phyloP scores from a whole-genome alignment of 1,139 yeast genomes.

The Taiozyma sp. region DNA sequence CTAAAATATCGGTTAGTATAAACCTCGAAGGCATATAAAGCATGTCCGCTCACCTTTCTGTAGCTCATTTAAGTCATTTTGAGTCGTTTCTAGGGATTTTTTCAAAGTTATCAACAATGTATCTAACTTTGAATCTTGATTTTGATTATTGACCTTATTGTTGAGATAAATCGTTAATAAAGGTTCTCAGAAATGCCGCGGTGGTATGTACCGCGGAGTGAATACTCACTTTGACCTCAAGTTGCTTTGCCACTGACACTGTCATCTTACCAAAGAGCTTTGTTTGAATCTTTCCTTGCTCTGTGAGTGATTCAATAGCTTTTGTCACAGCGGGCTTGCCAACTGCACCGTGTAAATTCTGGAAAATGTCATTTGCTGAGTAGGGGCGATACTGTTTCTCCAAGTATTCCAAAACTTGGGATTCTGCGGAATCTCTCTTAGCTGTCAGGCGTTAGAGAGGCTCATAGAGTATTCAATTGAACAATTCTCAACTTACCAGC shows the following conservation, averaged over 20 bases:
- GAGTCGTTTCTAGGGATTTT: slow-evolving; percentile 1
- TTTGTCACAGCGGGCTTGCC: slow-evolving; percentile 27
- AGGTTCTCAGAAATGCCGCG: background rate
- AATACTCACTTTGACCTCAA: slow-evolving; percentile 8
- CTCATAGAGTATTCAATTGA: background rate
- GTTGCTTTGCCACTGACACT: slow-evolving; percentile 31
- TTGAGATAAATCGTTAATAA: background rate
- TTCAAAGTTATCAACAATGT: slow-evolving; percentile 2
- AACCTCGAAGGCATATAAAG: background rate
- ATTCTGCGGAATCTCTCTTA: background rate
- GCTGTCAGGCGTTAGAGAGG: background rate
- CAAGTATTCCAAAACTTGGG: slow-evolving; percentile 28
- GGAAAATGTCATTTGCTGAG: slow-evolving; percentile 32
- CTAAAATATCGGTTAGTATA: background rate
- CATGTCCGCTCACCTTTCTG: slow-evolving; percentile 7
- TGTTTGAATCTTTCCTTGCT: slow-evolving; percentile 24
- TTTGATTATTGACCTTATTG: background rate
- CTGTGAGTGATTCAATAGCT: slow-evolving; percentile 27
- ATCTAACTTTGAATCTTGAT: background rate
- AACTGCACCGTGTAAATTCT: slow-evolving; percentile 31
- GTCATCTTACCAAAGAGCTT: slow-evolving; percentile 32
- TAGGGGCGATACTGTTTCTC: slow-evolving; percentile 35
- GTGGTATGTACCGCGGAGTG: background rate
- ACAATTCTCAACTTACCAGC: background rate
- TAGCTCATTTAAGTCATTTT: background rate